Conservation (phyloP, 257 asterid genomes). For the Petunia axillaris region DNA sequence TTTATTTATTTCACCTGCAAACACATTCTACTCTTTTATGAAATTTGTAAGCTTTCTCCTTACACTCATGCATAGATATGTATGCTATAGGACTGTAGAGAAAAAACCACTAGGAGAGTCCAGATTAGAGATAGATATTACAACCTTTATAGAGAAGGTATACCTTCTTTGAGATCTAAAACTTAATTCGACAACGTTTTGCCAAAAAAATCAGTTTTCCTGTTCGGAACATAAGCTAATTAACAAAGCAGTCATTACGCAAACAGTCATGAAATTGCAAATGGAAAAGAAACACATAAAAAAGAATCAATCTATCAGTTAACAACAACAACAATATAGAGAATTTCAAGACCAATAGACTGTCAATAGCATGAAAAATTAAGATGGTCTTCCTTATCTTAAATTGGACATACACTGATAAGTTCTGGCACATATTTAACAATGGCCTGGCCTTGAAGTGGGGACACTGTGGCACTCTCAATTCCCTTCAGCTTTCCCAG, state of each 20-base stretch:
- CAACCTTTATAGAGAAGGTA: neutral
- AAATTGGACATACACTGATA: slow-evolving; percentile 60
- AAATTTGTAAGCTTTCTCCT: neutral
- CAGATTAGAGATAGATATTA: neutral
- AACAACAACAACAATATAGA: neutral
- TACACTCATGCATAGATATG: slow-evolving; percentile 1
- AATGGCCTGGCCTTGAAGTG: slow-evolving; percentile 94
- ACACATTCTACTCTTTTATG: neutral
- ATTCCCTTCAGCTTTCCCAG: slow-evolving; percentile 72
- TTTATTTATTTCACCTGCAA: neutral
- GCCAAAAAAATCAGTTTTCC: neutral
- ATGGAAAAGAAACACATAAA: slow-evolving; percentile 18
- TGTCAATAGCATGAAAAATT: slow-evolving; percentile 16
- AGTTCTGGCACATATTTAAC: slow-evolving; percentile 75
- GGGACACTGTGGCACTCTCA: slow-evolving; percentile 70
- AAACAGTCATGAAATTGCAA: neutral
- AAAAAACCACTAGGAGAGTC: neutral
- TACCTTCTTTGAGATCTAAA: neutral
- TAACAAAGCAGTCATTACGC: neutral
- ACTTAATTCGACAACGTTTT: neutral
- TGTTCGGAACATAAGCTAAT: neutral
- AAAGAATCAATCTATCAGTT: neutral
- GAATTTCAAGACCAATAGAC: neutral
- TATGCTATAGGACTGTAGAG: neutral
- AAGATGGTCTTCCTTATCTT: slow-evolving; percentile 8